Evolutionary conservation across 1,139 yeast genomes (phyloP), one percentile per base, ranked within the genome.

Genomic region (Pichia sp.): DNA sequence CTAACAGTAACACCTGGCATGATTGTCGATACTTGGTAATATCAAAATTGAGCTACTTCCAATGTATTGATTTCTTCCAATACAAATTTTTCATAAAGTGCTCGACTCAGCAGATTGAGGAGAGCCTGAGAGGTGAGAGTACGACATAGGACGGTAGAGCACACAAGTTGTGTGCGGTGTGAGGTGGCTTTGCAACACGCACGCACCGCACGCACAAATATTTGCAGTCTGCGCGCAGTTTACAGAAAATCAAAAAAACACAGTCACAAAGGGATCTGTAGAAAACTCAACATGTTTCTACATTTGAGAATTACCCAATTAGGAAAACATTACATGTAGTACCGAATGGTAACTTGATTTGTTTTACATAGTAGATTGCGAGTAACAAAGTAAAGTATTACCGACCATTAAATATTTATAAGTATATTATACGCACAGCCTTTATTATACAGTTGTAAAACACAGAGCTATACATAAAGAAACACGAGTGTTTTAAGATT

Each of bases 1-100:
- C 94, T 87, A 73, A 89, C 97, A 79, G 96, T 85, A 80, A 85
- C 92, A 87, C 96, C 96, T 80, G 96, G 85, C 97, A 89, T 89
- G 71, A 73, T 82, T 50, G 50, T 48, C 43, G 41, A 25, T 42
- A 43, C 44, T 39, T 46, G 46, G 22, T 32, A 23, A 11, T 11
- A 16, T 3, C n/a, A n/a, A n/a, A n/a, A n/a, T n/a, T n/a, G n/a
- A 27, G n/a, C 30, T 27, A 11, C 30, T 12, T 7, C 24, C 23
- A 8, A 24, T 13, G 20, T 15, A 22, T 22, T 13, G 38, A 6
- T 3, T 23, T 23, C 39, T 36, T 13, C n/a, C 18, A 15, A 36
- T 11, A 36, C 26, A 36, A 36, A 36, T 23, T 36, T 36, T 36
- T 39, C 41, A 39, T 30, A 39, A n/a, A 7, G 11, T 23, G 30